Conservation (phyloP, 2,329 filamentous ascomycete species). For the Penicillium sp. region DNA sequence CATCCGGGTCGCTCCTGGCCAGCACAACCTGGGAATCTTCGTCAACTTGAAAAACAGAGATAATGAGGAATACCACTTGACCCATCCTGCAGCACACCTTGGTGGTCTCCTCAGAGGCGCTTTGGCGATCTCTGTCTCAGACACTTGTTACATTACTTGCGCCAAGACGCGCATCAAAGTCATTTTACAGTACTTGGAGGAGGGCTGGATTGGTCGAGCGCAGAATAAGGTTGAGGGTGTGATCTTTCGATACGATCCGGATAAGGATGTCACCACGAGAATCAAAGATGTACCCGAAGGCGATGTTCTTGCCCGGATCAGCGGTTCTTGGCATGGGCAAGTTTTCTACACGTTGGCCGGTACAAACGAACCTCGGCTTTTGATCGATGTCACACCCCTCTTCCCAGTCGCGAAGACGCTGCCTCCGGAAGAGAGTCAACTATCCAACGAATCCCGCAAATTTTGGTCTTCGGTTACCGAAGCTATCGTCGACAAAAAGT, state of each 20-base stretch:
- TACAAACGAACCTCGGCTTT: conserved; percentile 51
- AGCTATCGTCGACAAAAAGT: conserved; percentile 76
- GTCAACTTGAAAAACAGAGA: conserved; percentile 70
- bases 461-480: conserved; percentile 87
- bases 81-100: conserved; percentile 85
- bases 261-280: conserved; percentile 68
- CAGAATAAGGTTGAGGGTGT: conserved; percentile 89
- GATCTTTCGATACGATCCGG: conserved; percentile 80
- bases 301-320: conserved; percentile 71
- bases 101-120: conserved; percentile 77
- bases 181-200: conserved; percentile 89
- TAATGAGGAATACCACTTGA: conserved; percentile 88
- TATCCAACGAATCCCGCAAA: conserved; percentile 77
- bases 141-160: conserved; percentile 80
- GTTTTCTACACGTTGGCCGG: conserved; percentile 51
- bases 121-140: conserved; percentile 84
- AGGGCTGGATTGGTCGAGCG: conserved; percentile 83
- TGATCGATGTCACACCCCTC: conserved; percentile 79
- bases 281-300: conserved; percentile 80
- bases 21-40: conserved; percentile 93
- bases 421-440: conserved; percentile 72
- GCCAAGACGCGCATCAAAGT: conserved; percentile 83
- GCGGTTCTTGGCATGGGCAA: conserved; percentile 74
- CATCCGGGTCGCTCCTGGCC: conserved; percentile 79
- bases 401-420: conserved; percentile 67